Evolutionary conservation across 352 stramenopile species (phyloP).

Genomic region (Globisporangium paroecandrum): DNA sequence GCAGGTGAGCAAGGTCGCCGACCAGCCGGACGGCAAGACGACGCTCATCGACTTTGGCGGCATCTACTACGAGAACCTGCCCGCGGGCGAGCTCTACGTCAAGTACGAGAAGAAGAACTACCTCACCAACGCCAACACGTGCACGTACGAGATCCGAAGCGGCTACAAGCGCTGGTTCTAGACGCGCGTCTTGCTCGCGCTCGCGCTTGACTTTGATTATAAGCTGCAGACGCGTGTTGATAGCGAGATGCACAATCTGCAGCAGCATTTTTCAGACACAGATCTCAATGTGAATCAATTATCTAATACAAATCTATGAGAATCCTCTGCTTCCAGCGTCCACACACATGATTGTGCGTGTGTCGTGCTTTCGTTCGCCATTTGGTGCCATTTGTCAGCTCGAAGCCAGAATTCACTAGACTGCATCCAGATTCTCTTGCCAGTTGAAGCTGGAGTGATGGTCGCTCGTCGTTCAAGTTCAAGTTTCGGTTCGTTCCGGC

Average conservation of each 20-base stretch:
- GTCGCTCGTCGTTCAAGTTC: constrained; percentile 1
- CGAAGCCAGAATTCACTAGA: no score
- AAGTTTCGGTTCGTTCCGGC: background rate
- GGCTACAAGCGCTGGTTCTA: constrained; percentile 62
- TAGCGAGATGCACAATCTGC: background rate
- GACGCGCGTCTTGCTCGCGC: background rate
- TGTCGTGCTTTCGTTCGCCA: background rate
- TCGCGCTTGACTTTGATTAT: background rate
- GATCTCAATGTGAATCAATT: background rate
- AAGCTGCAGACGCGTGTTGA: background rate
- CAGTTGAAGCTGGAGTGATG: constrained; percentile 14
- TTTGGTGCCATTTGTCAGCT: background rate
- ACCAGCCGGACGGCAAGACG: constrained; percentile 37
- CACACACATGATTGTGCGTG: background rate
- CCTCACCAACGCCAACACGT: constrained; percentile 38
- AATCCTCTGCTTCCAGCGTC: background rate
- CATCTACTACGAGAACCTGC: constrained; percentile 57
- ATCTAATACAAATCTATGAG: background rate
- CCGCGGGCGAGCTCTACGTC: constrained; percentile 48
- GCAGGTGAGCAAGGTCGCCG: constrained; percentile 25
- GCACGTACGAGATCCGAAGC: constrained; percentile 44
- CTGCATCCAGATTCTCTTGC: background rate
- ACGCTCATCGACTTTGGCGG: constrained; percentile 47
- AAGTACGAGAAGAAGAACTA: constrained; percentile 56
- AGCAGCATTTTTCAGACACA: background rate